These are phyloP conservation scores for Aspergillus sclerotialis DNA, from an alignment of 2,329 filamentous ascomycete species.

Conservation along the genomic window DNA sequence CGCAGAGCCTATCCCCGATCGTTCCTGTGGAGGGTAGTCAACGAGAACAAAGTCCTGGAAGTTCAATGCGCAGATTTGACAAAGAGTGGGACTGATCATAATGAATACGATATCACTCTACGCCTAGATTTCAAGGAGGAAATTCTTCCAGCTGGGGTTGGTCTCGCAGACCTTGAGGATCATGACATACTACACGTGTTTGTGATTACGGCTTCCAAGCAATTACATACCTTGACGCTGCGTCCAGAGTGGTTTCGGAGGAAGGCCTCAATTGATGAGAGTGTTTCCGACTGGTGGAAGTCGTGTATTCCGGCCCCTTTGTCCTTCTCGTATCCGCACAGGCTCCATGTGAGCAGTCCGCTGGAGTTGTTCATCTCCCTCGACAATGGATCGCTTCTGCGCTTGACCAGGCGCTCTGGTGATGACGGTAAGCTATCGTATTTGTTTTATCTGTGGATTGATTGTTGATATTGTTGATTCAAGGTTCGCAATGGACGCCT, in stretches of 20 bases:
- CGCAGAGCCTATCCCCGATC: constrained; percentile 69
- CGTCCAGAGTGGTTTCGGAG: constrained; percentile 75
- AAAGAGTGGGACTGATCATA: constrained; percentile 54
- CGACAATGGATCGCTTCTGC: constrained; percentile 46
- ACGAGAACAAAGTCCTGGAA: constrained; percentile 72
- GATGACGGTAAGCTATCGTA: constrained; percentile 39
- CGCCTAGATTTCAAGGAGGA: constrained; percentile 68
- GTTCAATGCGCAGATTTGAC: constrained; percentile 76
- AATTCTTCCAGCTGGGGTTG: constrained; percentile 71
- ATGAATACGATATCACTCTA: constrained; percentile 67
- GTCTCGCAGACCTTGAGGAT: constrained; percentile 70
- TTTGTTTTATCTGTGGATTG: constrained; percentile 2
- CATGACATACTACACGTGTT: constrained; percentile 73
- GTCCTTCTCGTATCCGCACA: constrained; percentile 70
- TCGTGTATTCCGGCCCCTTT: constrained; percentile 66
- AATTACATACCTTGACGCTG: constrained; percentile 77
- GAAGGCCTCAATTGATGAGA: constrained; percentile 61
- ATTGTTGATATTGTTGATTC: constrained; percentile 10
- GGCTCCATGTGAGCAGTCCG: constrained; percentile 66
- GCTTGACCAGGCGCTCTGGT: constrained; percentile 57
- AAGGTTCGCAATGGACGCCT: constrained; percentile 38
- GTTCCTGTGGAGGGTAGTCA: constrained; percentile 85
- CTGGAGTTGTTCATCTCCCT: constrained; percentile 69
- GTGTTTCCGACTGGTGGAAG: constrained; percentile 70
- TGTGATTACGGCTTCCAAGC: constrained; percentile 69